These are phyloP conservation scores for Discostella stelligeroides DNA, from an alignment of 108 stramenopile species.

Conservation along the genomic window DNA sequence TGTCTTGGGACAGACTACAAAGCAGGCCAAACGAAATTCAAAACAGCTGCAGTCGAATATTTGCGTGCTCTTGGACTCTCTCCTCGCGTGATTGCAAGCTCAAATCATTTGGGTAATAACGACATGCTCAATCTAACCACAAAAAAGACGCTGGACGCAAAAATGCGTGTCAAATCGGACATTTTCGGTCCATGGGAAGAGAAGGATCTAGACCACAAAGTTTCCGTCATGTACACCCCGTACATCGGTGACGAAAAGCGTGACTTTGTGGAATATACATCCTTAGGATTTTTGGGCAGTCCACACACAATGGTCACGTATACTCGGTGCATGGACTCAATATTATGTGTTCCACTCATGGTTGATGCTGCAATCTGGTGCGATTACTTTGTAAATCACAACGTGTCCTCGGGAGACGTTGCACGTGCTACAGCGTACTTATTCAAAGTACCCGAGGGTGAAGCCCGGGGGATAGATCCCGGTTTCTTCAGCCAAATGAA, in stretches of 20 bases:
- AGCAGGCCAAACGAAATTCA: slow-evolving; percentile 89
- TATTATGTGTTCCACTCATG: slow-evolving; percentile 87
- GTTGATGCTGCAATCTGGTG: slow-evolving; percentile 85
- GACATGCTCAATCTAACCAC: slow-evolving; percentile 88
- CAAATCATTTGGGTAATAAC: slow-evolving; percentile 90
- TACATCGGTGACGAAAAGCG: slow-evolving; percentile 89
- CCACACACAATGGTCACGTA: slow-evolving; percentile 90
- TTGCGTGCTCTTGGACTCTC: slow-evolving; percentile 71
- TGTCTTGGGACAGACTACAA: slow-evolving; percentile 87
- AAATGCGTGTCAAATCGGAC: slow-evolving; percentile 82
- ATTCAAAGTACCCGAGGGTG: slow-evolving; percentile 89
- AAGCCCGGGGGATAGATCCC: slow-evolving; percentile 54
- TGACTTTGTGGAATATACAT: slow-evolving; percentile 89
- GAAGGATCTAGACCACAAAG: slow-evolving; percentile 77
- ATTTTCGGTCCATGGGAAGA: slow-evolving; percentile 87
- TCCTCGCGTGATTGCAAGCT: slow-evolving; percentile 81
- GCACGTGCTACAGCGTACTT: slow-evolving; percentile 85
- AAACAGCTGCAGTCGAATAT: slow-evolving; percentile 88
- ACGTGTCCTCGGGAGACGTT: slow-evolving; percentile 45
- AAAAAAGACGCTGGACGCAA: slow-evolving; percentile 66
- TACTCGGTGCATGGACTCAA: slow-evolving; percentile 87
- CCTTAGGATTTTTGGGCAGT: slow-evolving; percentile 68
- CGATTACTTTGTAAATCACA: slow-evolving; percentile 70
- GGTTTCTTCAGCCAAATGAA: slow-evolving; percentile 68
- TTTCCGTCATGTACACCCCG: slow-evolving; percentile 83